Percentiles rank a stretch among this genome's conserved stretches.
Evolutionary conservation across 805 yeast genomes (phyloP).

Genomic region (Candida lessepsii): DNA sequence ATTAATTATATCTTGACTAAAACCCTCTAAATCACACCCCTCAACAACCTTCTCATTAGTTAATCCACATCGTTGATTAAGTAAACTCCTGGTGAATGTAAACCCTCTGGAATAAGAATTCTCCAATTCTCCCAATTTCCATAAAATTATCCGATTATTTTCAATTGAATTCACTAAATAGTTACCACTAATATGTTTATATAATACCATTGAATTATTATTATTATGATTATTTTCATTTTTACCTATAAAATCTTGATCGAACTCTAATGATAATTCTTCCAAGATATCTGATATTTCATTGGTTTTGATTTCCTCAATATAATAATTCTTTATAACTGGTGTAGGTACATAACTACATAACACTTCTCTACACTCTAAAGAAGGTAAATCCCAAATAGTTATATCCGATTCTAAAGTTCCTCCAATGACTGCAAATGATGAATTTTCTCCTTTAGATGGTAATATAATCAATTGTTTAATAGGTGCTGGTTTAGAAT

Average conservation of each 20-base stretch:
- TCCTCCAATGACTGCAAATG: conserved; percentile 32
- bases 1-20: conserved; percentile 41
- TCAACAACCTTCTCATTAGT: conserved; percentile 10
- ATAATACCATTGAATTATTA: conserved; percentile 6
- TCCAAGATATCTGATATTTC: conserved; percentile 12
- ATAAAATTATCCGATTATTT: conserved; percentile 9
- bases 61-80: conserved; percentile 7
- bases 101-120: conserved; percentile 8
- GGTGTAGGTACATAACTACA: conserved; percentile 11
- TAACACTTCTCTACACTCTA: conserved; percentile 49
- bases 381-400: conserved; percentile 72
- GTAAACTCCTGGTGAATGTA: conserved; percentile 10
- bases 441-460: conserved; percentile 3
- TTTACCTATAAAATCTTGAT: conserved; percentile 8
- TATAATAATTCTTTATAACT: conserved; percentile 20
- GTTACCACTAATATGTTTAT: conserved; percentile 7
- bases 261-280: conserved; percentile 11
- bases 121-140: conserved; percentile 15
- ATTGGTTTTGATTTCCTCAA: conserved; percentile 21
- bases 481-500: conserved; percentile 15
- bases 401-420: conserved; percentile 55
- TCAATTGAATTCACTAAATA: conserved; percentile 10
- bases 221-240: background rate
- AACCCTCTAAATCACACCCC: background rate
- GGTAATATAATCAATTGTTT: conserved; percentile 14